phyloP scores from a whole-genome alignment of 2,329 filamentous ascomycete genomes.

The Trichophyton benhamiae region DNA sequence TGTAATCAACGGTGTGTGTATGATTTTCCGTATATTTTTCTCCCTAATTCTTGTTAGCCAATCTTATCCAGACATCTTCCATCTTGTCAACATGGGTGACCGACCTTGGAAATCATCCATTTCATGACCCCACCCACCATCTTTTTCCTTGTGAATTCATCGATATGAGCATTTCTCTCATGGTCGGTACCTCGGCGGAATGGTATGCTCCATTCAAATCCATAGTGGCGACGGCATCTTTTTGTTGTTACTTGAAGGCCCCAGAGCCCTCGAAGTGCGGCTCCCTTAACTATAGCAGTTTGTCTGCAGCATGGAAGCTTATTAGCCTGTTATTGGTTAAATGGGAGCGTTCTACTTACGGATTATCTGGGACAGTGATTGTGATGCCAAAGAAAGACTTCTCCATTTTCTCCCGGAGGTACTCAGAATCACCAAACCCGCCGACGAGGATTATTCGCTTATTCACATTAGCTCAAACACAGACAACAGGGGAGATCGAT shows the following conservation, averaged over 20 bases:
- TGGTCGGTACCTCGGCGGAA: slow-evolving; percentile 7
- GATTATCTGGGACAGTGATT: background rate
- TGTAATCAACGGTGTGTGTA: background rate
- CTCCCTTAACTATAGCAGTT: slow-evolving; percentile 9
- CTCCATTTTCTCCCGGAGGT: slow-evolving; percentile 3
- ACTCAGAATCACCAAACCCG: slow-evolving; percentile 13
- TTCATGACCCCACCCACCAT: background rate
- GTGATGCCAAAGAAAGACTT: slow-evolving; percentile 2
- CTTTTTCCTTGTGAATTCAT: background rate
- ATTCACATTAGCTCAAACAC: background rate
- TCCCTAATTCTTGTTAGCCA: background rate
- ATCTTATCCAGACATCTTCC: background rate
- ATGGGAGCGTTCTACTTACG: background rate
- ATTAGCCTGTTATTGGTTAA: background rate
- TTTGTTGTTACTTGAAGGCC: slow-evolving; percentile 1
- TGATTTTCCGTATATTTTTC: background rate
- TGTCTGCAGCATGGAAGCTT: background rate
- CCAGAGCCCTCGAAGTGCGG: slow-evolving; percentile 8
- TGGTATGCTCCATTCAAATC: background rate
- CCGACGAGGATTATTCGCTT: slow-evolving; percentile 12
- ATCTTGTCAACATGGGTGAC: background rate
- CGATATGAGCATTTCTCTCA: background rate
- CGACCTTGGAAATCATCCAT: slow-evolving; percentile 9
- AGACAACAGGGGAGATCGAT: slow-evolving; percentile 2
- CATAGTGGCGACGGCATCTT: slow-evolving; percentile 10